Base-by-base conservation (phyloP, 345 rosid genomes). In the Balakata baccata region DNA sequence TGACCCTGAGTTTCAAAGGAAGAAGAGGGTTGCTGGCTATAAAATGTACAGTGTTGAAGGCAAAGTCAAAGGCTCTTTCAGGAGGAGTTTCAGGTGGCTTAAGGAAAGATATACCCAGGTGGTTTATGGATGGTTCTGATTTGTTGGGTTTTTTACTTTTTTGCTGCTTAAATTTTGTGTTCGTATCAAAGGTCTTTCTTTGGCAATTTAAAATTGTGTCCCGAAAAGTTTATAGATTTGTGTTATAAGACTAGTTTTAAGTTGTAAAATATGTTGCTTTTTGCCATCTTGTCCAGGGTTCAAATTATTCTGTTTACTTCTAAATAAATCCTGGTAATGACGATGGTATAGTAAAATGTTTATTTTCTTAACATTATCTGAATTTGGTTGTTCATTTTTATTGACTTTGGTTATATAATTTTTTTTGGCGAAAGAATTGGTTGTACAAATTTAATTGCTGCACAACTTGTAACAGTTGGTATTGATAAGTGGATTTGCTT, bases 1-100 rank as follows among this genome's bases (percentile, higher is more conserved):
- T 12, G 97, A 94, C 75, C 97, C 97, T 54, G 98, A 94, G 81
- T 86, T 94, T 50, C 92, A 85, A 73, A 87, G 98, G 92, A 94
- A 91, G 90, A 94, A 87, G 85, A 86, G 98, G 86, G 96, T 94
- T 68, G 97, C 98, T 39, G 81, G 90, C 78, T 94, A 94, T 56
- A 94, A 91, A 81, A 92, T 86, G 94, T 94, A 90, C 79, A 82
- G 88, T 67, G 94, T 83, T 60, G 91, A 94, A 78, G 96, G 94
- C 7, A 91, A 90, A 78, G 90, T 94, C 81, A 94, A 90, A 77
- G 97, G 96, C 58, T 84, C 96, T n/a, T 83, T 91, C 68, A 85
- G 90, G 79, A 94, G 86, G 83, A 90, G 97, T 70, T 85, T 94
- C 74, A 81, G 98, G 81, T 94, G 98, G 98, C 85, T 94, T 47